Evolutionary conservation across 805 yeast genomes (phyloP), one percentile per base, ranked within the genome.

Genomic region (Clavispora asparagi): DNA sequence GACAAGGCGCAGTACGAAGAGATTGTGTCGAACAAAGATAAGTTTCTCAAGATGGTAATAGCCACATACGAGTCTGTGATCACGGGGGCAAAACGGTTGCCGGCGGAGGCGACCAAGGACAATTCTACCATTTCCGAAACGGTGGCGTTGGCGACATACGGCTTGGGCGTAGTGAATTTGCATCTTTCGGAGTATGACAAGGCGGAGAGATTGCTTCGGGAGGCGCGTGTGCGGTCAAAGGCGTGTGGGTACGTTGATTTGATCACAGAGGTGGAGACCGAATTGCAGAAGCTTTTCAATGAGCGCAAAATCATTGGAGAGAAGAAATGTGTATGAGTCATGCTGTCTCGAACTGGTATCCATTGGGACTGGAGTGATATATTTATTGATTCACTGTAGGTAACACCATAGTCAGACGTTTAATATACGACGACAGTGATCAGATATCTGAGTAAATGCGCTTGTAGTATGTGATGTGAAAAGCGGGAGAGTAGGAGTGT

Each of bases 71-170:
- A 68, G 44, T 61, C 69, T 7, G 74, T 70, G 36, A 54, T 68
- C 19, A 59, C 51, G 38, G 63, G 58, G 29, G 60, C 70, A n/a
- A 67, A 62, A 44, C 50, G 58, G 12, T 51, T 70, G 38, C 65
- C 71, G 23, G 53, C 51, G 42, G 63, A 64, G 14, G 47, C 56
- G 14, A 51, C 55, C 27, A 44, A 47, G n/a, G 45, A 49, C 26
- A 57, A 60, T 39, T 47, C 26, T 48, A 54, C 43, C 35, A 65
- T 85, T 11, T 75, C 78, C 29, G 88, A 86, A 51, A 80, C 86
- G 1, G 81, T 85, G 37, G 94, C 95, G 0, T 71, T 91, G 60
- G 81, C 96, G 0, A 81, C 89, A 0, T 91, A 86, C 59, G 95
- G 96, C 0, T 70, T 87, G 36, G 98, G 97, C 1, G 95, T 90